Evolutionary conservation across 2,329 filamentous ascomycete genomes (phyloP).

Genomic region (Aureobasidium sp.): DNA sequence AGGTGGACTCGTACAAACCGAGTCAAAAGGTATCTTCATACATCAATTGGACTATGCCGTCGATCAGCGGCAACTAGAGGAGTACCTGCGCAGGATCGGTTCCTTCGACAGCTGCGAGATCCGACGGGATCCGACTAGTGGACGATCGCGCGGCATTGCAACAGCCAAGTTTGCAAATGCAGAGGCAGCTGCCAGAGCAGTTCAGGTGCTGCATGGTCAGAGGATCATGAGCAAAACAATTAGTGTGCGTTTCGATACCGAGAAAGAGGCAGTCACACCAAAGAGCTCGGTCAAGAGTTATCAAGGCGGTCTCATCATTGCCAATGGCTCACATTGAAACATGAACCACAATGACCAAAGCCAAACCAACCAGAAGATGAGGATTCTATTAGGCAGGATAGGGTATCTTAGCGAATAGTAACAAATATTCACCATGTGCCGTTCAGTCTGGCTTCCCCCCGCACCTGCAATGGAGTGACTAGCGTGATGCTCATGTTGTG

Average conservation of each 20-base stretch:
- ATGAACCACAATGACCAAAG: background rate
- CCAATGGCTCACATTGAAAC: slow-evolving; percentile 8
- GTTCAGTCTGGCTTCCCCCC: background rate
- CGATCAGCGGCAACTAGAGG: slow-evolving; percentile 1
- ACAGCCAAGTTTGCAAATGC: background rate
- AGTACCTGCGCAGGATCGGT: slow-evolving; percentile 3
- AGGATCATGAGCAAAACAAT: background rate
- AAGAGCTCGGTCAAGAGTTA: background rate
- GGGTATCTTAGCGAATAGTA: background rate
- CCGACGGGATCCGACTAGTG: background rate
- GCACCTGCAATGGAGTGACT: background rate
- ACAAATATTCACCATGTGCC: background rate
- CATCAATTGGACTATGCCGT: slow-evolving; percentile 3
- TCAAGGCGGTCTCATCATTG: background rate
- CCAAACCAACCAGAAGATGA: background rate
- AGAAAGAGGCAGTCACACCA: background rate
- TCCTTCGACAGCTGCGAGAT: slow-evolving; percentile 8
- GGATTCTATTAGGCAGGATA: background rate
- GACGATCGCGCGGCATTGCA: slow-evolving; percentile 8
- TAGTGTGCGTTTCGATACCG: slow-evolving; percentile 5
- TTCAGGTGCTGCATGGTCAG: slow-evolving; percentile 4
- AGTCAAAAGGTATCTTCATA: slow-evolving; percentile 9
- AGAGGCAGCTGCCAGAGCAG: background rate
- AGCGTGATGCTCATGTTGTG: background rate
- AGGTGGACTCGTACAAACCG: background rate